Evolutionary conservation across 1,139 yeast species (phyloP).

Genomic region (Sugiyamaella pinicola): DNA sequence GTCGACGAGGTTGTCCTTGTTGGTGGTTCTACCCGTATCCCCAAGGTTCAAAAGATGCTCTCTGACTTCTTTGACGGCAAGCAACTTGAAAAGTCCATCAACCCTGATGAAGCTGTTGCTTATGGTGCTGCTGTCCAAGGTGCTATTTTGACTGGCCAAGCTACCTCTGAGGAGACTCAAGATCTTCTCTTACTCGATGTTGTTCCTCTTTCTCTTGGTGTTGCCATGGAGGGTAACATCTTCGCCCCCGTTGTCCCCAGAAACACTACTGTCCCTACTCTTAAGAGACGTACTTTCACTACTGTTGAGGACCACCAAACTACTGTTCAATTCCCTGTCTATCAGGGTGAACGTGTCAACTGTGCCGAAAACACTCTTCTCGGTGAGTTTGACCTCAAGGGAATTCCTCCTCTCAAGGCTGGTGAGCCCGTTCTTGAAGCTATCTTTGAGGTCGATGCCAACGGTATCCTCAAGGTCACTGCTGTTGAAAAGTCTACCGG

Average conservation of each 20-base stretch:
- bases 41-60: slow-evolving; percentile 85
- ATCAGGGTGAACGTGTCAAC: slow-evolving; percentile 99
- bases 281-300: slow-evolving; percentile 99
- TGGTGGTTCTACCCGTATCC: slow-evolving; percentile 94
- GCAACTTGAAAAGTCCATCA: slow-evolving; percentile 84
- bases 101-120: slow-evolving; percentile 97
- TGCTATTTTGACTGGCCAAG: slow-evolving; percentile 98
- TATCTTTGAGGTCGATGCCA: slow-evolving; percentile 98
- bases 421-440: slow-evolving; percentile 99
- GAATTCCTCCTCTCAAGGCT: slow-evolving; percentile 98
- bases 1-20: slow-evolving; percentile 86
- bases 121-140: slow-evolving; percentile 99
- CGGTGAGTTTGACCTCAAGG: slow-evolving; percentile 99
- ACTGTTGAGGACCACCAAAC: slow-evolving; percentile 99
- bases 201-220: slow-evolving; percentile 98
- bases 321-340: slow-evolving; percentile 99
- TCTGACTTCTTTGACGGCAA: slow-evolving; percentile 89
- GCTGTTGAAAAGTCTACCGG: slow-evolving; percentile 99
- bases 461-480: slow-evolving; percentile 99
- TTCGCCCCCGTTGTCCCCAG: slow-evolving; percentile 99
- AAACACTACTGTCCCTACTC: slow-evolving; percentile 99
- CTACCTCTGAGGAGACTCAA: slow-evolving; percentile 95
- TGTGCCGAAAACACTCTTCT: slow-evolving; percentile 98
- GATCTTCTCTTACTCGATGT: slow-evolving; percentile 97
- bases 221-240: slow-evolving; percentile 99